Base-by-base conservation (phyloP, 768 basidiomycete genomes). In the Hygrophoropsis aurantiaca region DNA sequence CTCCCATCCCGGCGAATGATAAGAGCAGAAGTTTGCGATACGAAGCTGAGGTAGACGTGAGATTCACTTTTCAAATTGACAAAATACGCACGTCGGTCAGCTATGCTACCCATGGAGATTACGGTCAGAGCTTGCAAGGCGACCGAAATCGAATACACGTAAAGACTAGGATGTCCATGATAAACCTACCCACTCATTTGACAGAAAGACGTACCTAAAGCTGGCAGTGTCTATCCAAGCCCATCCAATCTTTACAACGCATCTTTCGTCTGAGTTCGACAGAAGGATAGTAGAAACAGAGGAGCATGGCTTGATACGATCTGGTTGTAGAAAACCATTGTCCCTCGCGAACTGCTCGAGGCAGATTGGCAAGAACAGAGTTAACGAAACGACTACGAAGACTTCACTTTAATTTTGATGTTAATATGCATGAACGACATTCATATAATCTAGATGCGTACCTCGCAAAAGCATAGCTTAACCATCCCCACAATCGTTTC, bases 81-180 rank as follows among this genome's bases (percentile, higher is more conserved):
- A 42, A 19, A 26, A 34, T 35, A 74, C 88, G 49, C 56, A 94
- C 93, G 84, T 52, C 89, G 82, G 67, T 98, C 92, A 1, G 94
- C 95, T 46, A 95, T 84, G 13, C 83, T 83, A 6, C 92, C 91
- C 77, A 97, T 89, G 5, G 94, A 94, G 46, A 99, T 93, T 32
- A 99, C 93, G 0, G 87, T 90, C n/a, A 97, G 58, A 0, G 94
- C 94, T 62, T 97, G 94, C 0, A 95, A 66, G 0, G 87, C 86
- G 1, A 97, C 94, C 1, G 90, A 91, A 11, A 84, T 72, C 1
- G 94, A 97, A 65, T 92, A 89, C 24, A 86, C 79, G 60, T 95
- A 94, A 27, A 99, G 73, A 57, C 93, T 94, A n/a, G n/a, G n/a
- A n/a, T n/a, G n/a, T n/a, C n/a, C n/a, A n/a, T n/a, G n/a, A n/a